Evolutionary conservation across 106 monocot species (phyloP), one percentile per base, ranked within the genome.

Genomic region (Gastrodia elata): DNA sequence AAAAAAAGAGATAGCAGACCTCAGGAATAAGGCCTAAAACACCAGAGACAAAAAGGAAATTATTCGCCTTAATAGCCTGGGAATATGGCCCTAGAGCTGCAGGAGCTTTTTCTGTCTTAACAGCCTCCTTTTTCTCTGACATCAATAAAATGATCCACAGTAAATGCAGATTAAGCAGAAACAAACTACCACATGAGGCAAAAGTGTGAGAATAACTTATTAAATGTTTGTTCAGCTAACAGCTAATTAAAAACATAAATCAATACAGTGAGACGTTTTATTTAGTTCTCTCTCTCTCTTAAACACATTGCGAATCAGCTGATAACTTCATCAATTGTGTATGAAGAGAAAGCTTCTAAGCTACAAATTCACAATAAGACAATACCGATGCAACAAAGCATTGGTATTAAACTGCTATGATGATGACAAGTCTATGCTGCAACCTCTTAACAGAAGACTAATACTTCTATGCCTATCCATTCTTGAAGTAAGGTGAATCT

Each of bases 31-130:
- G 89, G 41, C 96, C 96, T 32, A 96, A 72, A 68, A 90, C 84
- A 68, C 96, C 96, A 76, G 96, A 96, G 28, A 96, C 87, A 80
- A 92, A 96, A 58, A 96, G 79, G 74, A 96, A 80, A 74, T 92
- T 92, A 71, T 88, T 90, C 35, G 92, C 85, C 84, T 96, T 96
- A 68, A 92, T 88, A 76, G 96, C 96, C 68, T 96, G 96, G 36
- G 92, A 92, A 76, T 96, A 96, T 38, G 96, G 92, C 39, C 96
- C 96, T 55, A 96, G 73, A 74, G 96, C 96, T 30, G 96, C 92
- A 74, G 96, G 96, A 67, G 96, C 96, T 76, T 88, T 92, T 65
- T 92, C 86, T 18, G 92, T 90, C 59, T 80, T 78, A 74, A 96
- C 81, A 40, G 86, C 90, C 70, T 89, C 96, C 71, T 91, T 95